Base-by-base conservation (phyloP, 768 basidiomycete species). In the Tulasnella sp. region DNA sequence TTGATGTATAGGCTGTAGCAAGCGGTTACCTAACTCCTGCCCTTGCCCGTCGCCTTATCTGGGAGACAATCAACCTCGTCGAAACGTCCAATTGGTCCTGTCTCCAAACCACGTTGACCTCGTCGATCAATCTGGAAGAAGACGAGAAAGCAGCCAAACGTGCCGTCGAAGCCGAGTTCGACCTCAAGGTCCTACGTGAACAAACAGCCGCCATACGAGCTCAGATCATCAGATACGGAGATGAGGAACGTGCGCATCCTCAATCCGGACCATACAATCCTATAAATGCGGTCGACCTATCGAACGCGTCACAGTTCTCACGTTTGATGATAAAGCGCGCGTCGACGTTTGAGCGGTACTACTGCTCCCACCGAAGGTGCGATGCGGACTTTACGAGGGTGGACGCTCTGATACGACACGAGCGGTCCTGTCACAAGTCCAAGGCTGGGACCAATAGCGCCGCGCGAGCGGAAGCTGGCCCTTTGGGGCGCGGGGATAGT, bases 21-120 rank as follows among this genome's bases (percentile, higher is more conserved):
- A 27, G 27, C 2, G 27, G 22, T 12, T 41, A 45, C 22, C 22
- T 58, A n/a, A 21, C 56, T 46, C n/a, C 48, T 15, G 56, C 44
- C 27, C 48, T 10, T 15, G 56, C 56, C 29, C 44, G 56, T 15
- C 45, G 56, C 7, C 15, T 58, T 4, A 27, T 58, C 43, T 58
- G 56, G 56, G 56, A 58, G 27, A 58, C 56, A 11, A 31, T 48
- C n/a, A 43, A 45, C 31, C 25, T 58, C 10, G 41, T 58, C 45
- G 56, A 58, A 48, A 45, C 44, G 2, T 29, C 24, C 22, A 45
- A 58, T 46, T 58, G 56, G 56, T 27, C 43, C 17, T 48, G 43
- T 9, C 43, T 58, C 2, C 48, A 48, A 24, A 24, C 44, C 1
- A 2, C 56, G 19, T 24, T 25, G n/a, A 12, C 29, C 2, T 30